phyloP scores from a whole-genome alignment of 129 eudicot genomes.

The Flaveria robusta region DNA sequence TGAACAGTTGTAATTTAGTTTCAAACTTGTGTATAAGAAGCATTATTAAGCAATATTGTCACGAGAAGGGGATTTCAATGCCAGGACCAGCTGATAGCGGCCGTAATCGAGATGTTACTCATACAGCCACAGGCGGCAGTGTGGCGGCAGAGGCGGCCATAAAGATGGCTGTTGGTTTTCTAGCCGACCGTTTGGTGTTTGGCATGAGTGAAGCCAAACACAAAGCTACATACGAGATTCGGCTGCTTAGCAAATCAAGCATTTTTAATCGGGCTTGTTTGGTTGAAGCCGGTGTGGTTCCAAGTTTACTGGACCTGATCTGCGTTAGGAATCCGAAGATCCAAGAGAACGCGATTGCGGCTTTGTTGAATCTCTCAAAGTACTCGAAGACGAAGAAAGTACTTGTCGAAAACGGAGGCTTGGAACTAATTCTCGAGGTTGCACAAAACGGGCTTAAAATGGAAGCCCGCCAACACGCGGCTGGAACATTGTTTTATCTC shows the following conservation, averaged over 20 bases:
- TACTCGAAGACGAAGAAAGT: constrained; percentile 40
- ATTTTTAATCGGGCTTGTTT: constrained; percentile 76
- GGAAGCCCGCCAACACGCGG: constrained; percentile 86
- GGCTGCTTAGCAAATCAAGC: constrained; percentile 71
- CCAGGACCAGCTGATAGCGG: constrained; percentile 22
- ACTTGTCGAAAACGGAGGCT: constrained; percentile 64
- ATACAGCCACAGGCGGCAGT: constrained; percentile 40
- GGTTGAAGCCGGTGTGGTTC: constrained; percentile 80
- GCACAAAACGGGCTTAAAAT: constrained; percentile 60
- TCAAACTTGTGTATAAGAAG: constrained; percentile 62
- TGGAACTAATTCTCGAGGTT: constrained; percentile 57
- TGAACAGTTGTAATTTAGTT: constrained; percentile 48
- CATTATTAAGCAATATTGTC: constrained; percentile 49
- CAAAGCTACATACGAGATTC: constrained; percentile 72
- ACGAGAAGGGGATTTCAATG: constrained; percentile 46
- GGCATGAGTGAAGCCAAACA: constrained; percentile 54
- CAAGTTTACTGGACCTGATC: constrained; percentile 57
- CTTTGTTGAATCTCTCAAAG: constrained; percentile 70
- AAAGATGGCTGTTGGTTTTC: constrained; percentile 50
- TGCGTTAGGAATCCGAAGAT: constrained; percentile 38
- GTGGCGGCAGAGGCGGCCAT: constrained; percentile 54
- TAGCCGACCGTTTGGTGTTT: constrained; percentile 43
- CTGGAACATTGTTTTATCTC: constrained; percentile 82
- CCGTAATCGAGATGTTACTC: constrained; percentile 26
- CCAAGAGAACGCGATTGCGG: constrained; percentile 74